Evolutionary conservation across 106 monocot genomes (phyloP), one percentile per base, ranked within the genome.

Genomic region (Amphibolis antarctica): DNA sequence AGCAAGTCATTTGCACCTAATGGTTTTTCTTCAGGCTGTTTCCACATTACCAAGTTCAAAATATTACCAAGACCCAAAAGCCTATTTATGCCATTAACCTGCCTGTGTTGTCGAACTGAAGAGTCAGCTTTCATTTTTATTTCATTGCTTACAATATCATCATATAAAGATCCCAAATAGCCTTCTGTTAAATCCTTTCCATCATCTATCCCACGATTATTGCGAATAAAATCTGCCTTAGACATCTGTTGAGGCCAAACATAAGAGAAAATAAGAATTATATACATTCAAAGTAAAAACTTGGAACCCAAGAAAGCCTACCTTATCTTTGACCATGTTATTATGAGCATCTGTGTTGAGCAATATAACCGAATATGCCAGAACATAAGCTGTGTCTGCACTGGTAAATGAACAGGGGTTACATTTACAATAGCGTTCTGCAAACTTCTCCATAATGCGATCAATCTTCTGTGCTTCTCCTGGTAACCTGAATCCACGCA

Each of bases 331-430:
- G 55, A 98, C 98, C 98, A 91, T 91, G 73, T 20, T 88, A 72
- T 91, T 98, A 70, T 98, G 98, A 55, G 98, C 98, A 81, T 98
- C 98, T 47, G 91, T 98, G 55, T 98, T 98, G n/a, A 98, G 87
- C 98, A 98, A 68, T 70, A 98, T 98, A 42, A 98, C 98, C 56
- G 98, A 98, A 85, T 98, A 98, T 24, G 98, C 90, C 75, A 98
- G 98, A 64, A 98, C 91, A 82, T 98, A 98, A 62, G 91, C 98
- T 24, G 98, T 98, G 77, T 98, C 98, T 74, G 98, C 98, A 82
- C 86, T 91, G 18, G 74, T 71, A 73, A 98, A 98, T 60, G 86
- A 78, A 72, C 56, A 82, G 48, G 98, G 87, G 69, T 85, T 98
- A 77, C 98, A 98, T 85, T 91, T 98, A 65, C 91, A 98, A 59